Base-by-base conservation (phyloP, 2,329 filamentous ascomycete species). In the Myriosclerotinia scirpicola region DNA sequence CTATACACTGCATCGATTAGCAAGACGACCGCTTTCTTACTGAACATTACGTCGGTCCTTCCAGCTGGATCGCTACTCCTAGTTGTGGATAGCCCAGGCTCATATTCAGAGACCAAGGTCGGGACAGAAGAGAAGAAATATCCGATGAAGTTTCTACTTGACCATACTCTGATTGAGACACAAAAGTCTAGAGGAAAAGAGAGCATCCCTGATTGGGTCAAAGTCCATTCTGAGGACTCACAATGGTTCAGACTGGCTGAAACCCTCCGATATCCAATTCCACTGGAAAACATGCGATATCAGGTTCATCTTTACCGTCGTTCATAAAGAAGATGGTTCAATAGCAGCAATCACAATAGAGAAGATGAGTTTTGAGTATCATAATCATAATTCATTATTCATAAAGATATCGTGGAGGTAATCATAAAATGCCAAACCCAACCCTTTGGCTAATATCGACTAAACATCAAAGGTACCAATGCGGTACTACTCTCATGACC, bases 251-350 rank as follows among this genome's bases (percentile, higher is more conserved):
- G 94, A 54, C 79, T 97, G 46, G 81, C 84, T 15, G 83, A 85
- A 1, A 80, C 78, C 20, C 78, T 97, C 71, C 81, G 83, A 52
- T 98, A 97, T 79, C 90, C 93, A 9, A 92, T 97, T 73, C 84
- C 88, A 62, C 79, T 98, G 75, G 94, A 98, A 80, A 92, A 97
- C 76, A 97, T 97, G 93, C 87, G 93, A 56, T 97, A 94, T 78
- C 94, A 98, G 78, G 82, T 97, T 73, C 93, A 97, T 80, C 76
- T 97, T 20, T 98, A 97, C 75, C 78, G 79, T 65, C 78, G 80
- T 69, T 59, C 80, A 54, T 75, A 67, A 73, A 15, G 22, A 20
- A 17, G 26, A 14, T 9, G 22, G 2, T 26, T 62, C 15, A 4
- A 64, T 22, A 15, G 44, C 15, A 63, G n/a, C 61, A 34, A 44